These are phyloP conservation scores for Gossypium schwendimanii DNA, from an alignment of 441 rosid species.

Conservation along the genomic window DNA sequence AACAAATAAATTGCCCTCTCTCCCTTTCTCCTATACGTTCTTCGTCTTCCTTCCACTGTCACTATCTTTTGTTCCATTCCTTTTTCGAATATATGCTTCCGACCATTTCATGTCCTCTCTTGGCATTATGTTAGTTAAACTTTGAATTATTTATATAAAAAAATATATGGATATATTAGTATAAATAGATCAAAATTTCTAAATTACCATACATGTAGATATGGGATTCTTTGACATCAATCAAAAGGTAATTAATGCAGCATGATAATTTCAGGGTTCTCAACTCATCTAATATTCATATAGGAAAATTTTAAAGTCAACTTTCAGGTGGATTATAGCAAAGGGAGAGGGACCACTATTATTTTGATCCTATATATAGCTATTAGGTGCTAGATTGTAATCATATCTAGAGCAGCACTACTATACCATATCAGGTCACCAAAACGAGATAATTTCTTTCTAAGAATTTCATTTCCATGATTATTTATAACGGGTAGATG, in stretches of 20 bases:
- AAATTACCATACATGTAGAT: not conserved
- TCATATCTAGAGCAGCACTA: not conserved
- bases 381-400: slow-evolving; percentile 5
- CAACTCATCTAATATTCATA: not conserved
- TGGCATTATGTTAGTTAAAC: slow-evolving; percentile 5
- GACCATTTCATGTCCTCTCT: not conserved
- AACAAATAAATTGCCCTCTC: not conserved
- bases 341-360: slow-evolving; percentile 11
- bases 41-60: slow-evolving; percentile 22
- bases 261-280: not conserved
- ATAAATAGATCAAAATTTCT: too few species aligned
- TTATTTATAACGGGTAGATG: not conserved
- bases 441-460: not conserved
- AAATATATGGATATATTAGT: too few species aligned
- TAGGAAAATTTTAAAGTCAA: not conserved
- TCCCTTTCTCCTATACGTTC: not conserved
- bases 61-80: slow-evolving; percentile 43
- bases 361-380: slow-evolving; percentile 4
- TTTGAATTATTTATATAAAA: too few species aligned
- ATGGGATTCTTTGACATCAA: not conserved
- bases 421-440: not conserved
- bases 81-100: slow-evolving; percentile 34
- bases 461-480: not conserved
- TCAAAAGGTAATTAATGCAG: not conserved
- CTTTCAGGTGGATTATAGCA: slow-evolving; percentile 11